Conservation (phyloP, 805 yeast species). For the Soucietia sequanensis region DNA sequence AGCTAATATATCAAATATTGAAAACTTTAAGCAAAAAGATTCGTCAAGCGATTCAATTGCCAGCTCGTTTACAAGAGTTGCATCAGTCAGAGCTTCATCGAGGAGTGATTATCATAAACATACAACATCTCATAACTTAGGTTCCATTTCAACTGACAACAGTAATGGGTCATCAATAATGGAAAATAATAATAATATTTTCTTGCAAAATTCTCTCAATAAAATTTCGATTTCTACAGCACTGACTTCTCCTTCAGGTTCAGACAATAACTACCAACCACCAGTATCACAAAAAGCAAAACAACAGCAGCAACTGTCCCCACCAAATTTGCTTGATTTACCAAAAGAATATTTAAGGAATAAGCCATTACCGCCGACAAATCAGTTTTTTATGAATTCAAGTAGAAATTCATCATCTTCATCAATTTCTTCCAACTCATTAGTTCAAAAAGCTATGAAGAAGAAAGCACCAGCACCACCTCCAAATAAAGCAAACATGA, state of each 20-base stretch:
- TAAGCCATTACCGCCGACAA: conserved; percentile 18
- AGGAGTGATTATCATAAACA: conserved; percentile 35
- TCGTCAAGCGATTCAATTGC: conserved; percentile 20
- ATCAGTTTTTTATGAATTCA: conserved; percentile 5
- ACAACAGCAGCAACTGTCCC: not conserved
- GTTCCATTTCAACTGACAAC: conserved; percentile 1
- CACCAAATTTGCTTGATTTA: conserved; percentile 25
- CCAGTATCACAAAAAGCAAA: not conserved
- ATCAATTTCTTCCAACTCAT: conserved; percentile 16
- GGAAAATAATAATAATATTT: conserved; percentile 30
- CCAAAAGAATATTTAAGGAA: conserved; percentile 29
- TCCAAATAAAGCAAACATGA: no score
- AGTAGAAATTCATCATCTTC: conserved; percentile 13
- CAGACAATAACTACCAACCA: not conserved
- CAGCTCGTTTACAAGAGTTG: conserved; percentile 25
- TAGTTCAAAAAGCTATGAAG: conserved; percentile 26
- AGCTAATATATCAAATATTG: not conserved
- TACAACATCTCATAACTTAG: conserved; percentile 27
- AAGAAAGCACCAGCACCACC: conserved; percentile 45
- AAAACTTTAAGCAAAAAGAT: conserved; percentile 2
- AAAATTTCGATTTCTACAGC: conserved; percentile 2
- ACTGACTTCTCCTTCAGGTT: no score
- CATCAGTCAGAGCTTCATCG: conserved; percentile 36
- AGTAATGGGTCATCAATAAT: conserved; percentile 5
- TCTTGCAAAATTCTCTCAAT: conserved; percentile 10